A percentile compares a stretch with the other conserved stretches of the same genome.
These are phyloP conservation scores for Dalechampia spathulata DNA, from an alignment of 441 rosid species.

Conservation along the genomic window DNA sequence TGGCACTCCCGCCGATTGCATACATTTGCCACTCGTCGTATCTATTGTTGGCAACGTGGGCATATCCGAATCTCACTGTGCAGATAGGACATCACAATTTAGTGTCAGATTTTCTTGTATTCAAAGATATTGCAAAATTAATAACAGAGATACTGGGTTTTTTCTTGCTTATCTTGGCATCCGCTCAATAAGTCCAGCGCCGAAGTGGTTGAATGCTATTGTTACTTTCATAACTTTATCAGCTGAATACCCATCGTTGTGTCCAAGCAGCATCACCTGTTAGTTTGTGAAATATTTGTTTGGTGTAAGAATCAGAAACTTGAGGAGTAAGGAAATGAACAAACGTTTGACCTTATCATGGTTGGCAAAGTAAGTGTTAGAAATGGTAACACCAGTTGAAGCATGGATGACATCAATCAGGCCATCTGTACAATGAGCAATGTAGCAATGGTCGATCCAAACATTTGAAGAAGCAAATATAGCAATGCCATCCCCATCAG, in stretches of 20 bases:
- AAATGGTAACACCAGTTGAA: slow-evolving; percentile 70
- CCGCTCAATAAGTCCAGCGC: slow-evolving; percentile 59
- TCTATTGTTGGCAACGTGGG: slow-evolving; percentile 87
- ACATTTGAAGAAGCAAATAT: slow-evolving; percentile 73
- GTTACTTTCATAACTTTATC: slow-evolving; percentile 68
- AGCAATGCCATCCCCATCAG: slow-evolving; percentile 75
- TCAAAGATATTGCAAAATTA: too few species aligned
- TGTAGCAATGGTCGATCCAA: slow-evolving; percentile 84
- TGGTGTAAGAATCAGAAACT: too few species aligned
- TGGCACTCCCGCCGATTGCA: slow-evolving; percentile 89
- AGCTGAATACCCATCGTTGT: slow-evolving; percentile 38
- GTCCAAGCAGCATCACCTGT: slow-evolving; percentile 77
- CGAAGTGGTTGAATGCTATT: slow-evolving; percentile 62
- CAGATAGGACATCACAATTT: too few species aligned
- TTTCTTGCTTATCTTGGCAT: slow-evolving; percentile 91
- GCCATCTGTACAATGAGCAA: slow-evolving; percentile 79
- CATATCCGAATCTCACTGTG: slow-evolving; percentile 87
- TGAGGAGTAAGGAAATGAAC: neutral
- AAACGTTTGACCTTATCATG: slow-evolving; percentile 54
- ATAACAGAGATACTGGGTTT: too few species aligned
- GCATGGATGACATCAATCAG: slow-evolving; percentile 86
- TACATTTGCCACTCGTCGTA: slow-evolving; percentile 95
- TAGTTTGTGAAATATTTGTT: slow-evolving; percentile 7
- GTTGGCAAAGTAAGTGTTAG: slow-evolving; percentile 73
- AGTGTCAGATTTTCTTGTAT: neutral